phyloP scores from a whole-genome alignment of 805 yeast genomes.

The Clavispora santaluciae region DNA sequence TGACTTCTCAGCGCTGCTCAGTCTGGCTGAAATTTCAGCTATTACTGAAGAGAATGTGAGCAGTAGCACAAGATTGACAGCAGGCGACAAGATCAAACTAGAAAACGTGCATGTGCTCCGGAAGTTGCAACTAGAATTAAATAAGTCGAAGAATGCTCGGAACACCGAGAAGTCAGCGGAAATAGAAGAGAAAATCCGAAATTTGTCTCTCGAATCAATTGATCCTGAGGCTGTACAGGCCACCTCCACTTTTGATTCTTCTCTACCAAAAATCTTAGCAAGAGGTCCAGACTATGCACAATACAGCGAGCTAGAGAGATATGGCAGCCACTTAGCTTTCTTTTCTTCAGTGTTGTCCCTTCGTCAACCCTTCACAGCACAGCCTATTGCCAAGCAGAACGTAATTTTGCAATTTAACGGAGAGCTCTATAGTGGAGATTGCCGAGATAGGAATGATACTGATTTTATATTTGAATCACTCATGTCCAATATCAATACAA shows the following conservation, averaged over 20 bases:
- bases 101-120: slow-evolving; percentile 23
- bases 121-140: slow-evolving; percentile 21
- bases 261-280: slow-evolving; percentile 29
- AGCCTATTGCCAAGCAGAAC: slow-evolving; percentile 48
- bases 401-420: slow-evolving; percentile 78
- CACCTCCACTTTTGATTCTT: background rate
- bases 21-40: slow-evolving; percentile 2
- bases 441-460: slow-evolving; percentile 58
- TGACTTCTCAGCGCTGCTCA: background rate
- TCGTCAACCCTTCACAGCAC: slow-evolving; percentile 72
- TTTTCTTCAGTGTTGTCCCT: slow-evolving; percentile 76
- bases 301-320: slow-evolving; percentile 10
- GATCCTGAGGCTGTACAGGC: slow-evolving; percentile 38
- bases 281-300: slow-evolving; percentile 61
- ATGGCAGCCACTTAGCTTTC: slow-evolving; percentile 23
- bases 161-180: slow-evolving; percentile 9
- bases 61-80: slow-evolving; percentile 4
- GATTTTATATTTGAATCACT: slow-evolving; percentile 43
- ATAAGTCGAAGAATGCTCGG: slow-evolving; percentile 21
- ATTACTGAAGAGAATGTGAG: slow-evolving; percentile 7
- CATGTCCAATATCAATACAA: slow-evolving; percentile 9
- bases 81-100: slow-evolving; percentile 23
- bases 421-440: slow-evolving; percentile 67
- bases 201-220: slow-evolving; percentile 1
- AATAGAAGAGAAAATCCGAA: slow-evolving; percentile 6